Evolutionary conservation across 129 eudicot genomes (phyloP).

Genomic region (Flaveria sonorensis): DNA sequence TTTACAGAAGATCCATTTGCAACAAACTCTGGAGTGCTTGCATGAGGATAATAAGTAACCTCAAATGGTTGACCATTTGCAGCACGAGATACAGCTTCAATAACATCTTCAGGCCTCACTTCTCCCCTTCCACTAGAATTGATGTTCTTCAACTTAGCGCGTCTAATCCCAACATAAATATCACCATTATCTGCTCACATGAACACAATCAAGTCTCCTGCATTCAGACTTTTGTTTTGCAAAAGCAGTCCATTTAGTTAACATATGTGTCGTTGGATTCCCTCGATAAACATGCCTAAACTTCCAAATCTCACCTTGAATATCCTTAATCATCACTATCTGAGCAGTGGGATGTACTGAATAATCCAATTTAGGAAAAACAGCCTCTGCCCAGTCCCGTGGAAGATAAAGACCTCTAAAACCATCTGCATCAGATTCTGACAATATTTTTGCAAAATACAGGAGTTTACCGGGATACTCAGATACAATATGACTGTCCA

Average conservation of each 20-base stretch:
- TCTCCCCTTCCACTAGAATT: background rate
- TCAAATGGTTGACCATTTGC: constrained; percentile 65
- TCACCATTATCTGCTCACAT: constrained; percentile 71
- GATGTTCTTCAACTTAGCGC: background rate
- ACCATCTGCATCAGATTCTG: constrained; percentile 77
- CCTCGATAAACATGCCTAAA: constrained; percentile 77
- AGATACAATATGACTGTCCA: constrained; percentile 21
- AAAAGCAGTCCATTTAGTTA: constrained; percentile 83
- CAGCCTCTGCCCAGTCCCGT: constrained; percentile 71
- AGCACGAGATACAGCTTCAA: constrained; percentile 28
- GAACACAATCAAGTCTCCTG: constrained; percentile 79
- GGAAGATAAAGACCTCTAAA: constrained; percentile 88
- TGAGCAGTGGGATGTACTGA: constrained; percentile 74
- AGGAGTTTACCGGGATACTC: constrained; percentile 55
- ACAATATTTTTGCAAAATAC: constrained; percentile 70
- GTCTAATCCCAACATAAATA: constrained; percentile 57
- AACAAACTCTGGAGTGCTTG: constrained; percentile 70
- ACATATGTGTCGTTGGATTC: constrained; percentile 71
- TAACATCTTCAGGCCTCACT: background rate
- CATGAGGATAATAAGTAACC: constrained; percentile 64
- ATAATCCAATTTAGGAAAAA: constrained; percentile 72
- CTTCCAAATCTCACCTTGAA: constrained; percentile 76
- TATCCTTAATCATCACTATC: constrained; percentile 64
- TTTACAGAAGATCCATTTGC: constrained; percentile 53
- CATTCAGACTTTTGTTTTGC: constrained; percentile 70